Evolutionary conservation across 2,329 filamentous ascomycete genomes (phyloP).

Genomic region (Ophiostoma piceae): DNA sequence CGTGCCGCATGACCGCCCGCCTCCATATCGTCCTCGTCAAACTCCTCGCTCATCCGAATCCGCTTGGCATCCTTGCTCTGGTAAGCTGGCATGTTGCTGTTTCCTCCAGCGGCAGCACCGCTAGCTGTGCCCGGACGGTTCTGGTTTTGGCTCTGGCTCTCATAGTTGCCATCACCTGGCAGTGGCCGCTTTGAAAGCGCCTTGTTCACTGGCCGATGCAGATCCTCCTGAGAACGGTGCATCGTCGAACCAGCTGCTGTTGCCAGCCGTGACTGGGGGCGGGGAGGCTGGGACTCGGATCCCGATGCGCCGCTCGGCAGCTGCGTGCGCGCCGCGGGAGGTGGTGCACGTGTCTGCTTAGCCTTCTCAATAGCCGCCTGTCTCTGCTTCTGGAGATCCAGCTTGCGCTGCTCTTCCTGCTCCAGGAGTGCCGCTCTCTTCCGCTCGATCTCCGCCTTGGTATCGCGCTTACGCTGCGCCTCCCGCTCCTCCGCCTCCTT

Average conservation of each 20-base stretch:
- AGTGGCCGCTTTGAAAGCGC: constrained; percentile 69
- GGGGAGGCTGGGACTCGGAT: constrained; percentile 39
- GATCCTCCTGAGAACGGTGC: constrained; percentile 53
- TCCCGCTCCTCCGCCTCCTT: constrained; percentile 82
- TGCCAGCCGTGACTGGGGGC: constrained; percentile 56
- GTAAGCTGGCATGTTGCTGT: constrained; percentile 50
- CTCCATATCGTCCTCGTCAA: constrained; percentile 56
- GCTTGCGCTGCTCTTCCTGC: constrained; percentile 53
- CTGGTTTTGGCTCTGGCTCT: constrained; percentile 20
- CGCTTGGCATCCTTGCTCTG: constrained; percentile 71
- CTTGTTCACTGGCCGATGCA: constrained; percentile 57
- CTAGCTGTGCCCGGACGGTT: constrained; percentile 19
- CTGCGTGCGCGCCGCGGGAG: constrained; percentile 53
- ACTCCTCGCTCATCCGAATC: constrained; percentile 68
- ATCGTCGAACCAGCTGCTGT: constrained; percentile 47
- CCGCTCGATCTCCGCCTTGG: constrained; percentile 74
- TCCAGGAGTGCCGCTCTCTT: constrained; percentile 64
- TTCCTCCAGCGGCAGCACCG: constrained; percentile 25
- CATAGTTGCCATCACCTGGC: constrained; percentile 35
- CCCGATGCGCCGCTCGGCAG: constrained; percentile 42
- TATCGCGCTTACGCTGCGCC: constrained; percentile 70
- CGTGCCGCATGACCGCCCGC: constrained; percentile 53
- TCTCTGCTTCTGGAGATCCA: constrained; percentile 58
- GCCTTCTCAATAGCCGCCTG: constrained; percentile 60
- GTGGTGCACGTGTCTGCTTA: constrained; percentile 59